Conservation (phyloP, 768 basidiomycete species). For the Leccinum fibrillosum region DNA sequence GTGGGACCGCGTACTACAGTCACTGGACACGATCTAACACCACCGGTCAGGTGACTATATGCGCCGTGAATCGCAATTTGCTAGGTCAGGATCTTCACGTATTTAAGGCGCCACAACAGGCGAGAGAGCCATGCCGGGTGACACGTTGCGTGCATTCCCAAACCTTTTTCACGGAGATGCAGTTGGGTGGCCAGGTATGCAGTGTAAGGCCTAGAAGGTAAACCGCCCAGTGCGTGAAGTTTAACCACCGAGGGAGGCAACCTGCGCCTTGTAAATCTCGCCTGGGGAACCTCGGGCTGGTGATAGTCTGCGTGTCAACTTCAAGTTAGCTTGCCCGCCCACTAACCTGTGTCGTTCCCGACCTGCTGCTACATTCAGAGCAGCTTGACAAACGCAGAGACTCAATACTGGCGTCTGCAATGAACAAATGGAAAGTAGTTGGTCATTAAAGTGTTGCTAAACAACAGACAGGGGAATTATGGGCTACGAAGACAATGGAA, state of each 20-base stretch:
- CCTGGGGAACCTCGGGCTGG: neutral
- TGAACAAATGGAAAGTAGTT: neutral
- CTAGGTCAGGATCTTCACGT: neutral
- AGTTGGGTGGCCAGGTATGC: neutral
- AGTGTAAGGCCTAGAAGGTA: neutral
- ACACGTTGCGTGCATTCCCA: neutral
- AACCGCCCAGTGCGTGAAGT: neutral
- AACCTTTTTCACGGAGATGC: neutral
- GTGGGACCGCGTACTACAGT: neutral
- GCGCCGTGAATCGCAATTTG: neutral
- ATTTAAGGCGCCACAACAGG: neutral
- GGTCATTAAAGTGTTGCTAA: constrained; percentile 5
- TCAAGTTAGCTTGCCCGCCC: neutral
- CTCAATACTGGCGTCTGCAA: neutral
- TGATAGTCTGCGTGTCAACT: neutral
- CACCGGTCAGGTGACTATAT: neutral
- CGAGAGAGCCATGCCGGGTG: neutral
- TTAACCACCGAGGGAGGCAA: neutral
- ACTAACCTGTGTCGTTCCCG: neutral
- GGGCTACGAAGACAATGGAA: constrained; percentile 27
- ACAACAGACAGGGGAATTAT: neutral
- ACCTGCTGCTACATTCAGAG: neutral
- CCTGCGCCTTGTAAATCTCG: neutral
- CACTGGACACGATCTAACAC: neutral
- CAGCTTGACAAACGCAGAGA: neutral